Conservation (phyloP, 1,284 basidiomycete genomes). For the Termitomyces sp. region DNA sequence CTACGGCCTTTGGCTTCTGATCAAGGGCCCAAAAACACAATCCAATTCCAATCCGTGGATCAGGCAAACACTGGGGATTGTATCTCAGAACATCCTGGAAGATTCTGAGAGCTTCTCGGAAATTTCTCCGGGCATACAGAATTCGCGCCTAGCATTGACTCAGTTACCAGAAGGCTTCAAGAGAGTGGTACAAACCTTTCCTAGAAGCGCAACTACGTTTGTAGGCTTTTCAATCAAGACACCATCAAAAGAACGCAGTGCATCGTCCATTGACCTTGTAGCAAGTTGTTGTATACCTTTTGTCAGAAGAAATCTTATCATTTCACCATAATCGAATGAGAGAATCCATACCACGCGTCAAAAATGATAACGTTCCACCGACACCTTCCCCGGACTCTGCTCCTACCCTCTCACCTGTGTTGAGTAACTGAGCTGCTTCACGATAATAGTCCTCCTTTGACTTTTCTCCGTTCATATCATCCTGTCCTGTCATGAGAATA, state of each 20-base stretch:
- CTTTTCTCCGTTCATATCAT: constrained; percentile 55
- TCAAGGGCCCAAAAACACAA: constrained; percentile 87
- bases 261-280: constrained; percentile 73
- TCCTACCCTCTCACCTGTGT: constrained; percentile 54
- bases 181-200: constrained; percentile 48
- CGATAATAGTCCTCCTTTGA: constrained; percentile 67
- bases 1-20: constrained; percentile 71
- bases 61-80: constrained; percentile 75
- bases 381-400: constrained; percentile 48
- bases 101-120: constrained; percentile 70
- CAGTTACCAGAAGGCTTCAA: background rate
- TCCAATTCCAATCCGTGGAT: constrained; percentile 91
- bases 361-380: constrained; percentile 50
- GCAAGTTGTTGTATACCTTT: constrained; percentile 80
- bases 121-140: constrained; percentile 73
- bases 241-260: constrained; percentile 75
- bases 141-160: constrained; percentile 61
- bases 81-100: constrained; percentile 82
- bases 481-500: constrained; percentile 50
- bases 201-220: constrained; percentile 77
- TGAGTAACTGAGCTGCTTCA: constrained; percentile 68
- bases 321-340: background rate
- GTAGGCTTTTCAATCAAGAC: constrained; percentile 76
- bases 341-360: constrained; percentile 57
- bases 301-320: background rate